A percentile compares a stretch with the other conserved stretches of the same genome.
These are phyloP conservation scores for Fusarium concolor DNA, from an alignment of 2,329 filamentous ascomycete species.

Conservation along the genomic window DNA sequence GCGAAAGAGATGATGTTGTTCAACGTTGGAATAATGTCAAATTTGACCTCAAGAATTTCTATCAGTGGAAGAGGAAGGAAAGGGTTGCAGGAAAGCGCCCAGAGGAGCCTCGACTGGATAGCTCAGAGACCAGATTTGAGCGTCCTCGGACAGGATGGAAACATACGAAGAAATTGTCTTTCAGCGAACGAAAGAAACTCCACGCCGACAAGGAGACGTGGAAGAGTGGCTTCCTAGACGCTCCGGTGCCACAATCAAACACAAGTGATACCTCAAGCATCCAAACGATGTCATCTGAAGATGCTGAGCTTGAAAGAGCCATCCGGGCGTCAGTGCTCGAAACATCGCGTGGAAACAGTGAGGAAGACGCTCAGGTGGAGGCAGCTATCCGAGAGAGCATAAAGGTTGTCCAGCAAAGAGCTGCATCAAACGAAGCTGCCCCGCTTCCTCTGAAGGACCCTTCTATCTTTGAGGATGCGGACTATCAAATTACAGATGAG, in stretches of 20 bases:
- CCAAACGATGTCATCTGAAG: slow-evolving; percentile 49
- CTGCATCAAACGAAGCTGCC: slow-evolving; percentile 43
- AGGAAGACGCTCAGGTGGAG: slow-evolving; percentile 79
- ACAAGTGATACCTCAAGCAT: slow-evolving; percentile 28
- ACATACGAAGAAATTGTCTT: slow-evolving; percentile 60
- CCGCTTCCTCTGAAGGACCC: slow-evolving; percentile 45
- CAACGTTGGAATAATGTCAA: slow-evolving; percentile 72
- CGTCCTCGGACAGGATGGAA: slow-evolving; percentile 60
- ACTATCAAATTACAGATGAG: slow-evolving; percentile 64
- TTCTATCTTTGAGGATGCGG: slow-evolving; percentile 53
- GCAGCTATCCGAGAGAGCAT: slow-evolving; percentile 80
- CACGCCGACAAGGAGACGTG: slow-evolving; percentile 60
- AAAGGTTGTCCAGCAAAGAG: slow-evolving; percentile 59
- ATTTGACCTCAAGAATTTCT: slow-evolving; percentile 70
- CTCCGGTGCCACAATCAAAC: slow-evolving; percentile 13
- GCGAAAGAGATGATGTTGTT: slow-evolving; percentile 74
- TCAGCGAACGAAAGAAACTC: slow-evolving; percentile 64
- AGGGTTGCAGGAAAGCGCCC: slow-evolving; percentile 52
- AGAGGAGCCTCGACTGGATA: slow-evolving; percentile 31
- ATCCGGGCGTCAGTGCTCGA: slow-evolving; percentile 76
- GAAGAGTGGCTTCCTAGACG: slow-evolving; percentile 49
- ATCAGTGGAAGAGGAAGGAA: slow-evolving; percentile 63
- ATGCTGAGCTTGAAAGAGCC: slow-evolving; percentile 75
- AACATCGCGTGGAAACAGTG: slow-evolving; percentile 75
- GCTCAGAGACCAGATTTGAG: slow-evolving; percentile 36